These are phyloP conservation scores for Floccularia luteovirens DNA, from an alignment of 768 basidiomycete genomes.

Conservation along the genomic window DNA sequence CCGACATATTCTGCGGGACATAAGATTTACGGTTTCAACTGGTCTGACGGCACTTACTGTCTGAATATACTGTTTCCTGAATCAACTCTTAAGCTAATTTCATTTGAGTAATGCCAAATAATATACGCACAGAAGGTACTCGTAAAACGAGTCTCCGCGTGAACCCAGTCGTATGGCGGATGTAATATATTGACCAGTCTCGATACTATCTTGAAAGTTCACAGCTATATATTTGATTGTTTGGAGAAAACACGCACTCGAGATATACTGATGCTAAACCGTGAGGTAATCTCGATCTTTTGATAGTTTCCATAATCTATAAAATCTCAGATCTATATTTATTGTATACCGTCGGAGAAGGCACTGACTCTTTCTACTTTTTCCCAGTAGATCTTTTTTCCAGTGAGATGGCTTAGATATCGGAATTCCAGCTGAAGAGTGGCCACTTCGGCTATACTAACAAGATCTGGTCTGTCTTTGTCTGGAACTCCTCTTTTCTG, in stretches of 20 bases:
- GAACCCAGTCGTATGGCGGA: conserved; percentile 86
- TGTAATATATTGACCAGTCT: conserved; percentile 36
- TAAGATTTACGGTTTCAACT: not conserved
- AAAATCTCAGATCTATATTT: not conserved
- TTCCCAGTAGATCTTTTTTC: conserved; percentile 73
- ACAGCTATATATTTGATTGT: not conserved
- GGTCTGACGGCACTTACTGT: conserved; percentile 36
- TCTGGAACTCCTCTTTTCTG: conserved; percentile 53
- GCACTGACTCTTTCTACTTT: conserved; percentile 60
- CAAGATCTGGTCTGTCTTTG: conserved; percentile 47
- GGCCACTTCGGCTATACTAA: conserved; percentile 81
- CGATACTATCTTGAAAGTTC: conserved; percentile 17
- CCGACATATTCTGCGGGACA: conserved; percentile 52
- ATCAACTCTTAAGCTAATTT: not conserved
- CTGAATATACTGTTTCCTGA: conserved; percentile 74
- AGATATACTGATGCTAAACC: conserved; percentile 84
- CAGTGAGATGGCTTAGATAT: conserved; percentile 77
- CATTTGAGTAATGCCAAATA: too few relatives aligned
- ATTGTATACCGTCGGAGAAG: not conserved
- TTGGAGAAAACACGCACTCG: conserved; percentile 35
- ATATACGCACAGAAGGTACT: conserved; percentile 61
- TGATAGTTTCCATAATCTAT: conserved; percentile 64
- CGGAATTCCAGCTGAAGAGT: conserved; percentile 89
- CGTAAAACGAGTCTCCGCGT: conserved; percentile 91
- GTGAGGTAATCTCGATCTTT: conserved; percentile 49